Evolutionary conservation across 192 early-diverging fungal genomes (phyloP).

Genomic region (Gigaspora rosea): DNA sequence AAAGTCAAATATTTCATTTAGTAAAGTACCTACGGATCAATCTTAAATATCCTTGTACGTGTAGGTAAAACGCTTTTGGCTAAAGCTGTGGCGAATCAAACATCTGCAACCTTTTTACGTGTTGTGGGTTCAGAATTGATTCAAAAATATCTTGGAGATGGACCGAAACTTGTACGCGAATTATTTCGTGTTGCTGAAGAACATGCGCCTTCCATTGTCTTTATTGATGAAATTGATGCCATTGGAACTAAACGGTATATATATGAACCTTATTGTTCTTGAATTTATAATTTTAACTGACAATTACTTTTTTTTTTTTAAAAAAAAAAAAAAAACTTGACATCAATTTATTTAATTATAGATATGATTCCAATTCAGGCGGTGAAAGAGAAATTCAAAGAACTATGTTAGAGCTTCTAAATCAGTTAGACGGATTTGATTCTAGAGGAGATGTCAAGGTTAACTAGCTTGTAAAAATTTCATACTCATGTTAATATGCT

Average conservation of each 20-base stretch:
- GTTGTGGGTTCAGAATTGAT: constrained; percentile 97
- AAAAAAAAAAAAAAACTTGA: constrained; percentile 30
- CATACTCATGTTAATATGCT: not conserved
- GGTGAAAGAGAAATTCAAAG: constrained; percentile 97
- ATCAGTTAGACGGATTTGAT: constrained; percentile 98
- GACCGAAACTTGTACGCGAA: constrained; percentile 96
- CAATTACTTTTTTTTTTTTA: not conserved
- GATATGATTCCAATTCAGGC: constrained; percentile 92
- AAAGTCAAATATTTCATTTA: not conserved
- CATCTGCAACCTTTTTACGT: constrained; percentile 95
- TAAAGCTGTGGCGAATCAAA: constrained; percentile 98
- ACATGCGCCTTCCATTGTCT: constrained; percentile 96
- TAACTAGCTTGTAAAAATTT: not conserved
- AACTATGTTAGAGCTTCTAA: constrained; percentile 96
- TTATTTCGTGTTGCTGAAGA: constrained; percentile 96
- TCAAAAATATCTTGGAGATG: constrained; percentile 99
- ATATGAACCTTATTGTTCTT: not conserved
- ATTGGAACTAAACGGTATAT: constrained; percentile 89
- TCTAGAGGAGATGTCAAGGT: constrained; percentile 90
- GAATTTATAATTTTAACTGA: not conserved
- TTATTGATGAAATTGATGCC: constrained; percentile 99
- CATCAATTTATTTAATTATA: constrained; percentile 32
- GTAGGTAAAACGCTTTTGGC: constrained; percentile 86
- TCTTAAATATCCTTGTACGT: not conserved
- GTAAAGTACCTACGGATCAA: not conserved